A percentile compares a stretch with the other conserved stretches of the same genome.
Conservation (phyloP, 1,139 yeast species). For the Yarrowia galli region DNA sequence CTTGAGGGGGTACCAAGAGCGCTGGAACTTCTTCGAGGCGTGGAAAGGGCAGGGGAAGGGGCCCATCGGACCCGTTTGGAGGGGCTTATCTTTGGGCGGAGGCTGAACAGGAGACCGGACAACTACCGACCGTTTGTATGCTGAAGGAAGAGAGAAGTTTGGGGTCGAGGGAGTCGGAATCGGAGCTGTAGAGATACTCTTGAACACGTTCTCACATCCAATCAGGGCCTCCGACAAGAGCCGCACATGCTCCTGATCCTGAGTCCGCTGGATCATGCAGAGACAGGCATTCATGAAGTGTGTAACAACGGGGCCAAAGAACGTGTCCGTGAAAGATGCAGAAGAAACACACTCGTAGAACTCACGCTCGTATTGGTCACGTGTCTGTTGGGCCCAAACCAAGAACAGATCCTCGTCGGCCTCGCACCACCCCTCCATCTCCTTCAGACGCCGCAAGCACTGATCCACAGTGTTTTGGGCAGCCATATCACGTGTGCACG, state of each 20-base stretch:
- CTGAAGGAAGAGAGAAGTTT: constrained; percentile 21
- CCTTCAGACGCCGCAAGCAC: constrained; percentile 24
- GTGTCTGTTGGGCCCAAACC: constrained; percentile 28
- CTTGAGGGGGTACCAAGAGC: constrained; percentile 6
- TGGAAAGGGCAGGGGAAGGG: constrained; percentile 40
- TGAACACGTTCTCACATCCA: constrained; percentile 10
- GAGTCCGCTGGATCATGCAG: constrained; percentile 28
- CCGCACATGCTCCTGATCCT: constrained; percentile 40
- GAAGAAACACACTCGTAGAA: constrained; percentile 18
- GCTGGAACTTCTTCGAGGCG: constrained; percentile 1
- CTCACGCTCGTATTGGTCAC: constrained; percentile 22
- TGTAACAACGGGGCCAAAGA: constrained; percentile 14
- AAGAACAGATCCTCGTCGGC: constrained; percentile 23
- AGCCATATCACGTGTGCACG: constrained; percentile 29
- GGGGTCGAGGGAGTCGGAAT: constrained; percentile 35
- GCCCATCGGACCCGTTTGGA: constrained; percentile 48
- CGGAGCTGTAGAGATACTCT: constrained; percentile 6
- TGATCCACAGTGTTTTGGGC: constrained; percentile 26
- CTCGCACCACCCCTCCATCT: constrained; percentile 31
- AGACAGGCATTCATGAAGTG: constrained; percentile 27
- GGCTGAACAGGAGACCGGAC: constrained; percentile 44
- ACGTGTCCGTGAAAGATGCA: not conserved
- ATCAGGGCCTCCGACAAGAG: constrained; percentile 7
- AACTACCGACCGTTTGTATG: constrained; percentile 41
- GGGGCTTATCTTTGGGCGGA: constrained; percentile 42